Evolutionary conservation across 345 rosid species (phyloP), one percentile per base, ranked within the genome.

Genomic region (Capsella bursapastoris): DNA sequence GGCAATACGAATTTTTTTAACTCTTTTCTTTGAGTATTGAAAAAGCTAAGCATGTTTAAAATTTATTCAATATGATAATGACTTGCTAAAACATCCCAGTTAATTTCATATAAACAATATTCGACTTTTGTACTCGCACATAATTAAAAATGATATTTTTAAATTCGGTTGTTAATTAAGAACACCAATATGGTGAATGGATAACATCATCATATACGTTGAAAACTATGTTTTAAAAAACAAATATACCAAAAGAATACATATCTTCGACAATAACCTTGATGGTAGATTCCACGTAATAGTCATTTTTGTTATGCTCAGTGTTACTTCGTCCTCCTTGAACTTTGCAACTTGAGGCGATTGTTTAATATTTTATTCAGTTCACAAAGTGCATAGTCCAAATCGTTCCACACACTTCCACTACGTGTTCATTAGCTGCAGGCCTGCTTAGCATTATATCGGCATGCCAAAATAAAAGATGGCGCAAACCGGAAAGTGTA

Each of bases 301-400:
- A 55, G 27, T 64, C 64, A 53, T 10, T 72, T 22, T 53, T 16
- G n/a, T 4, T 15, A 71, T 18, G 37, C 9, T n/a, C 9, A 15
- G 58, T 60, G 58, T 73, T 57, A 57, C 72, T 47, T 74, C 72
- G 37, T 74, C 66, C 58, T 55, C 52, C 34, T 57, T 29, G 32
- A 28, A 28, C 34, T 56, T 37, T 57, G 40, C 53, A 49, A 66
- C 51, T 57, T 66, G 27, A 32, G 2, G 25, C 7, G 3, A 65
- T n/a, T 35, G 14, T 72, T 49, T 15, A 35, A 57, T 47, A 43
- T 38, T 3, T 2, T 7, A 2, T 35, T 27, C 34, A 47, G 59
- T 37, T 45, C 38, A 13, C 43, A 47, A 66, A 65, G 78, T 75
- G 73, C 62, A 67, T 41, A 40, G 61, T 67, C 78, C 62, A 67